These are phyloP conservation scores for Fusarium anthophilum DNA, from an alignment of 2,329 filamentous ascomycete species.

Conservation along the genomic window DNA sequence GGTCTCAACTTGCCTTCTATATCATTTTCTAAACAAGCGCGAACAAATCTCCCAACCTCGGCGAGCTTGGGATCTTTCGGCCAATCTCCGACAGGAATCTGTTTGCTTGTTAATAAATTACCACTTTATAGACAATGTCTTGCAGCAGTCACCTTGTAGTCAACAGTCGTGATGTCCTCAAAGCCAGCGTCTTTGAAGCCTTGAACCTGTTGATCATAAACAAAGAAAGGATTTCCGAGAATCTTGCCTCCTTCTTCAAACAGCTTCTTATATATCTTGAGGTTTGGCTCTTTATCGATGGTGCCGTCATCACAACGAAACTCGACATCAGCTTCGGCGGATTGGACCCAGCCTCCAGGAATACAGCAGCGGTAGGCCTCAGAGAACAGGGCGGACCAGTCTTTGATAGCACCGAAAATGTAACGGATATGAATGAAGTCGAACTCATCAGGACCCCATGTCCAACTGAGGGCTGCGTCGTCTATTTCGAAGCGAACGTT, in stretches of 20 bases:
- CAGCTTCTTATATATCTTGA: not conserved
- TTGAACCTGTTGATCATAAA: conserved; percentile 21
- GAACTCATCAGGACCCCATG: conserved; percentile 21
- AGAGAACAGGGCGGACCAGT: conserved; percentile 25
- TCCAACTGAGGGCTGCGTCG: conserved; percentile 28
- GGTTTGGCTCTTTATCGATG: not conserved
- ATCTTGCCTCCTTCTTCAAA: conserved; percentile 29
- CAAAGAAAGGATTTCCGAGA: conserved; percentile 18
- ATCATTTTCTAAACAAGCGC: conserved; percentile 27
- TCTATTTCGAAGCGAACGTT: conserved; percentile 36
- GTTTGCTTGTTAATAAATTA: rapidly evolving
- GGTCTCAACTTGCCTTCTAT: conserved; percentile 6
- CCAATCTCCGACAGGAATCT: conserved; percentile 34
- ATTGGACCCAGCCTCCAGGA: conserved; percentile 35
- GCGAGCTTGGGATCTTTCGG: conserved; percentile 23
- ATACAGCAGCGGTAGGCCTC: conserved; percentile 35
- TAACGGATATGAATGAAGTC: conserved; percentile 35
- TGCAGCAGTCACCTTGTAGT: conserved; percentile 20
- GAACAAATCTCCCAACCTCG: conserved; percentile 27
- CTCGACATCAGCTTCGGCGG: conserved; percentile 22
- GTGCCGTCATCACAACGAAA: conserved; percentile 30
- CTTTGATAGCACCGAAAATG: conserved; percentile 30
- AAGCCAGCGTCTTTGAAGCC: conserved; percentile 27
- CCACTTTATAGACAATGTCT: rapidly evolving
- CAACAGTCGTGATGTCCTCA: conserved; percentile 21